Conservation (phyloP, 2,329 filamentous ascomycete genomes). For the Colletotrichum sp. region DNA sequence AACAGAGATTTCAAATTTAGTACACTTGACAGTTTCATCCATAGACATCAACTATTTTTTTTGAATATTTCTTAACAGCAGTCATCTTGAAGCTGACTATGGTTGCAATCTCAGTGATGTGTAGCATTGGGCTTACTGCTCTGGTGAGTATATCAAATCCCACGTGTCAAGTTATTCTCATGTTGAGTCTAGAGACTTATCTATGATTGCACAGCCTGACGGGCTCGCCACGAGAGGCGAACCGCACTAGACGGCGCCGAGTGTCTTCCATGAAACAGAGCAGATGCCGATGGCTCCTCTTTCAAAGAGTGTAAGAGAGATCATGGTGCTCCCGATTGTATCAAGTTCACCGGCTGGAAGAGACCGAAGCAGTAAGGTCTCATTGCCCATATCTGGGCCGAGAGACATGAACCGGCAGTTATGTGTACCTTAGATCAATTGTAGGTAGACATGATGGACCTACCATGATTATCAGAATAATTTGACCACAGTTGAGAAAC, state of each 20-base stretch:
- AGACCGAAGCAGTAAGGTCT: not conserved
- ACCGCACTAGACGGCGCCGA: not conserved
- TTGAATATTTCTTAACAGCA: not conserved
- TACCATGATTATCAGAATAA: accelerated
- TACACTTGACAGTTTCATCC: not conserved
- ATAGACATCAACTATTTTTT: not conserved
- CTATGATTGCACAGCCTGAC: not conserved
- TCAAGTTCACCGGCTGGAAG: not conserved
- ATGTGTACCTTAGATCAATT: not conserved
- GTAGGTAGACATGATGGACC: not conserved
- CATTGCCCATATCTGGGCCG: not conserved
- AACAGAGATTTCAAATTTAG: not conserved
- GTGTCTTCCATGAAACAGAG: not conserved
- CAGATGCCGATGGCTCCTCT: not conserved
- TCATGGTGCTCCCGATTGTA: not conserved
- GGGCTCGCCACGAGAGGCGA: not conserved
- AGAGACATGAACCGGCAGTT: not conserved
- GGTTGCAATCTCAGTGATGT: not conserved
- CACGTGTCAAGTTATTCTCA: not conserved
- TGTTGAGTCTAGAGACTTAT: not conserved
- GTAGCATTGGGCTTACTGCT: not conserved
- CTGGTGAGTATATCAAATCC: not conserved
- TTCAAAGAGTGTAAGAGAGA: not conserved
- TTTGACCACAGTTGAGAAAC: not conserved
- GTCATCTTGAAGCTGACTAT: not conserved